Evolutionary conservation across 164 flowering plant species (phyloP).

Genomic region (Magnolia sinica): DNA sequence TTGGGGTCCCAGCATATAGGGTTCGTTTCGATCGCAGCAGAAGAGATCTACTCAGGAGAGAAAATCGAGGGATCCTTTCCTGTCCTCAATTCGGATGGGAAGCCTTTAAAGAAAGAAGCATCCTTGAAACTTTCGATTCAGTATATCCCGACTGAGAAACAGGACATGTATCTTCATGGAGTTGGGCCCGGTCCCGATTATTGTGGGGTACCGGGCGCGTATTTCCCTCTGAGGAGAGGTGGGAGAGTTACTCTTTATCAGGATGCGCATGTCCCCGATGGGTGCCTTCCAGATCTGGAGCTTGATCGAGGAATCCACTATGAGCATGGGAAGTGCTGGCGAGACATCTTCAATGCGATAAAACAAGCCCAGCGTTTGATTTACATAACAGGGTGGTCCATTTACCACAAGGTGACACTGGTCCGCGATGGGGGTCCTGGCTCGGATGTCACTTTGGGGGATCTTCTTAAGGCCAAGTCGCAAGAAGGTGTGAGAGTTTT

Average conservation of each 20-base stretch:
- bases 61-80: slow-evolving; percentile 75
- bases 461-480: slow-evolving; percentile 79
- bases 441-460: slow-evolving; percentile 61
- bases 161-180: slow-evolving; percentile 58
- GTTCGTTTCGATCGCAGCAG: slow-evolving; percentile 65
- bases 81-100: slow-evolving; percentile 53
- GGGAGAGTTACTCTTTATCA: slow-evolving; percentile 87
- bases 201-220: slow-evolving; percentile 78
- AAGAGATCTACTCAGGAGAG: slow-evolving; percentile 54
- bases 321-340: slow-evolving; percentile 93
- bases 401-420: slow-evolving; percentile 79
- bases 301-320: slow-evolving; percentile 63
- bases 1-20: slow-evolving; percentile 93
- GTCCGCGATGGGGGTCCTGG: slow-evolving; percentile 50
- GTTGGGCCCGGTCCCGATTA: slow-evolving; percentile 81
- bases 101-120: slow-evolving; percentile 73
- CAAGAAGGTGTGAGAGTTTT: slow-evolving; percentile 95
- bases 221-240: slow-evolving; percentile 87
- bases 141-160: slow-evolving; percentile 58
- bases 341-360: slow-evolving; percentile 77
- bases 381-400: slow-evolving; percentile 96
- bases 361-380: slow-evolving; percentile 70
- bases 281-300: slow-evolving; percentile 59
- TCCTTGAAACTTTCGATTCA: slow-evolving; percentile 64
- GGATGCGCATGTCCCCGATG: slow-evolving; percentile 96